Percentiles rank a stretch among this genome's conserved stretches.
Conservation (phyloP, 495 filamentous ascomycete species). For the Penicillium silybi region DNA sequence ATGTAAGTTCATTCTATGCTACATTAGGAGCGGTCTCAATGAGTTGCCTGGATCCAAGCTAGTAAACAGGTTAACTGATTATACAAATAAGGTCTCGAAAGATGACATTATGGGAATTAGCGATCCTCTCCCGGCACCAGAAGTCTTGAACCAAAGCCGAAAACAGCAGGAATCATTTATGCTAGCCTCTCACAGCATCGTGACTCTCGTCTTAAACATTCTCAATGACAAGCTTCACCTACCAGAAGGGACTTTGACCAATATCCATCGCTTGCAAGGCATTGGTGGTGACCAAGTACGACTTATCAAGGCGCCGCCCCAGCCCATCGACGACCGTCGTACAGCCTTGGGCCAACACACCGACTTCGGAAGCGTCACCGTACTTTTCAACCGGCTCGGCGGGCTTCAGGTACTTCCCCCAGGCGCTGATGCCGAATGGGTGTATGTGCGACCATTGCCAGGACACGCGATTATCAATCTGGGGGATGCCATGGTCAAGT, state of each 20-base stretch:
- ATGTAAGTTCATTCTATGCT: constrained; percentile 43
- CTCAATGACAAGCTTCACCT: constrained; percentile 50
- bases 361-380: constrained; percentile 51
- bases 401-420: constrained; percentile 56
- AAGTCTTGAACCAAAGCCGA: constrained; percentile 35
- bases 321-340: constrained; percentile 35
- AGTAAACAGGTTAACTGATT: neutral
- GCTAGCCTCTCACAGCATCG: constrained; percentile 43
- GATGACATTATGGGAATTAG: constrained; percentile 50
- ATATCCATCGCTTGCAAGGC: constrained; percentile 46
- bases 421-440: constrained; percentile 47
- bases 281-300: constrained; percentile 57
- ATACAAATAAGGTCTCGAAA: constrained; percentile 38
- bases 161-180: constrained; percentile 46
- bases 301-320: constrained; percentile 47
- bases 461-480: constrained; percentile 61
- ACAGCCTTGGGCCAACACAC: constrained; percentile 49
- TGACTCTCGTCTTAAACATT: constrained; percentile 43
- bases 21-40: no score
- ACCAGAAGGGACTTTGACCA: constrained; percentile 41
- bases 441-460: constrained; percentile 54
- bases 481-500: constrained; percentile 62
- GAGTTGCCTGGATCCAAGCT: neutral
- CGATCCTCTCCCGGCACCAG: constrained; percentile 42
- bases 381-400: constrained; percentile 59